These are phyloP conservation scores for Populus nigra DNA, from an alignment of 345 rosid genomes.

Conservation along the genomic window DNA sequence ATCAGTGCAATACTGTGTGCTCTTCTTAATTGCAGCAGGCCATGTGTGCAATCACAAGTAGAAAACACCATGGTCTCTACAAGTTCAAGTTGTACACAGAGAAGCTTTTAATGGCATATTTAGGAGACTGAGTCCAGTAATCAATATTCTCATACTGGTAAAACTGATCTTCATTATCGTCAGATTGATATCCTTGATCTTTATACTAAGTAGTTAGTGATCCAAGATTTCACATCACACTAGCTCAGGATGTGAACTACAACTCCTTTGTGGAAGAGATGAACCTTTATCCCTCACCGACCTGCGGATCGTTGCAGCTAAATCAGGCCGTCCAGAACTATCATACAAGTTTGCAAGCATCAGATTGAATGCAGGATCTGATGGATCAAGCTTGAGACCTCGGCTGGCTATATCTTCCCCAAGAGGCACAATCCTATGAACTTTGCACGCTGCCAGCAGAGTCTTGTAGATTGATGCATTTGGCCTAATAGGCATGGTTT, in stretches of 20 bases:
- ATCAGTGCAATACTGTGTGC: too few relatives aligned
- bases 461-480: slow-evolving; percentile 53
- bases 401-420: slow-evolving; percentile 68
- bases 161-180: slow-evolving; percentile 13
- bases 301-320: slow-evolving; percentile 39
- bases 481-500: slow-evolving; percentile 48
- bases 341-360: slow-evolving; percentile 54
- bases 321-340: slow-evolving; percentile 38
- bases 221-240: slow-evolving; percentile 28
- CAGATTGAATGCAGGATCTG: slow-evolving; percentile 47
- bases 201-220: slow-evolving; percentile 17
- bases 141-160: slow-evolving; percentile 31
- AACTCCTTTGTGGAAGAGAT: slow-evolving; percentile 28
- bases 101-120: slow-evolving; percentile 23
- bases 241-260: slow-evolving; percentile 17
- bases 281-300: slow-evolving; percentile 36
- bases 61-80: slow-evolving; percentile 6
- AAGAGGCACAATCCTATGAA: slow-evolving; percentile 42
- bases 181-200: slow-evolving; percentile 19
- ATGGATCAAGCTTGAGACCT: slow-evolving; percentile 52
- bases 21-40: too few relatives aligned
- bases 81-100: not conserved
- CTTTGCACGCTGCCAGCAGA: slow-evolving; percentile 49
- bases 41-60: too few relatives aligned
- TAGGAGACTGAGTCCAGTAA: slow-evolving; percentile 29